phyloP scores from a whole-genome alignment of 179 eudicot species.

The Dionaea muscipula region DNA sequence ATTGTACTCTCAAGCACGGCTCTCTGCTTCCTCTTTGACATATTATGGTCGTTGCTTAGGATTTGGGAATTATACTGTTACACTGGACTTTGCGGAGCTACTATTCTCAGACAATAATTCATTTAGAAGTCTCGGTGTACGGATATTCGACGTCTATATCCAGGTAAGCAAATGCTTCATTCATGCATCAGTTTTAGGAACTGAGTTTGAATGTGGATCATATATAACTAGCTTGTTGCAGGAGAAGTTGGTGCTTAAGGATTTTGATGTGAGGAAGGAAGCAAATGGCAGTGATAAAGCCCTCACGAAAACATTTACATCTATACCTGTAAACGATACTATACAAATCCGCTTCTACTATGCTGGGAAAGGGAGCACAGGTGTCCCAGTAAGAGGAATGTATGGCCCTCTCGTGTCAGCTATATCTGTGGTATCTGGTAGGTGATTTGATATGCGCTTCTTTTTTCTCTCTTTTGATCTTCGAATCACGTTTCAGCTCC shows the following conservation, averaged over 20 bases:
- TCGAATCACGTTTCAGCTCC: not conserved
- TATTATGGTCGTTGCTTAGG: constrained; percentile 38
- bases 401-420: constrained; percentile 75
- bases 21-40: constrained; percentile 30
- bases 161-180: constrained; percentile 18
- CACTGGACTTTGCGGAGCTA: constrained; percentile 26
- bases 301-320: constrained; percentile 12
- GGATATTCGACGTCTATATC: constrained; percentile 33
- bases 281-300: constrained; percentile 21
- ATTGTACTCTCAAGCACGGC: constrained; percentile 24
- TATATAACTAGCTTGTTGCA: constrained; percentile 8
- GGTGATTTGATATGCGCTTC: constrained; percentile 7
- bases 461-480: not conserved
- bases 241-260: constrained; percentile 27
- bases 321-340: constrained; percentile 23
- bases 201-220: not conserved
- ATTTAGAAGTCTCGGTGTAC: constrained; percentile 26
- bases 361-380: constrained; percentile 72
- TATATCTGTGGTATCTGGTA: constrained; percentile 56
- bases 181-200: not conserved
- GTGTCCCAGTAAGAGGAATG: constrained; percentile 50
- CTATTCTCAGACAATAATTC: constrained; percentile 17
- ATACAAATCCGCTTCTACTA: constrained; percentile 56
- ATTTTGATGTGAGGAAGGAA: constrained; percentile 27
- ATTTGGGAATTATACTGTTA: constrained; percentile 29